Conservation (phyloP, 2,329 filamentous ascomycete genomes). For the Talaromyces albobiverticillius region DNA sequence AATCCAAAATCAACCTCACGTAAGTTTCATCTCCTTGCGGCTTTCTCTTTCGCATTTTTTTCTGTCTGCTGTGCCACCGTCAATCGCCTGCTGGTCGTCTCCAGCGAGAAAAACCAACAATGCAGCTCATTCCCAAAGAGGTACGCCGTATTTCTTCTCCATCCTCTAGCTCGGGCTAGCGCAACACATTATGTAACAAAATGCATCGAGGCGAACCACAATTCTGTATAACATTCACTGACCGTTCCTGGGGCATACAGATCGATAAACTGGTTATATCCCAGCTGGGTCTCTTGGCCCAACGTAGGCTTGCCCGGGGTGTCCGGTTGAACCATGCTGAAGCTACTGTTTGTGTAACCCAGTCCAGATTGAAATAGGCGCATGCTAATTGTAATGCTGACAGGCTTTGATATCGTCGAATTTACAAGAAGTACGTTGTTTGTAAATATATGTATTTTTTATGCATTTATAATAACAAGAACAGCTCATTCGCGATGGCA, state of each 20-base stretch:
- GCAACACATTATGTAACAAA: neutral
- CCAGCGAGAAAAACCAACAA: constrained; percentile 23
- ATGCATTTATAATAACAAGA: neutral
- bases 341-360: constrained; percentile 60
- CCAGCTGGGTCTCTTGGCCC: constrained; percentile 81
- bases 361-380: neutral
- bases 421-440: constrained; percentile 68
- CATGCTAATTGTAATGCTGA: neutral
- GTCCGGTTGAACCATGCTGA: constrained; percentile 88
- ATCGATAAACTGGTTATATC: constrained; percentile 95
- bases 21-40: neutral
- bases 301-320: constrained; percentile 81
- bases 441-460: neutral
- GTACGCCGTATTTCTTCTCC: constrained; percentile 26
- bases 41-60: neutral
- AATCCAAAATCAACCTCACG: too few species aligned
- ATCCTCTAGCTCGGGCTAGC: too few species aligned
- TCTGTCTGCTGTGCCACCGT: too few species aligned
- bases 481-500: constrained; percentile 89
- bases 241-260: too few species aligned
- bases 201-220: too few species aligned
- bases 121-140: constrained; percentile 49
- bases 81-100: too few species aligned
- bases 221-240: too few species aligned
- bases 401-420: constrained; percentile 69